A percentile compares a stretch with the other conserved stretches of the same genome.
These are phyloP conservation scores for Lipomyces starkeyi DNA, from an alignment of 805 yeast species.

Conservation along the genomic window DNA sequence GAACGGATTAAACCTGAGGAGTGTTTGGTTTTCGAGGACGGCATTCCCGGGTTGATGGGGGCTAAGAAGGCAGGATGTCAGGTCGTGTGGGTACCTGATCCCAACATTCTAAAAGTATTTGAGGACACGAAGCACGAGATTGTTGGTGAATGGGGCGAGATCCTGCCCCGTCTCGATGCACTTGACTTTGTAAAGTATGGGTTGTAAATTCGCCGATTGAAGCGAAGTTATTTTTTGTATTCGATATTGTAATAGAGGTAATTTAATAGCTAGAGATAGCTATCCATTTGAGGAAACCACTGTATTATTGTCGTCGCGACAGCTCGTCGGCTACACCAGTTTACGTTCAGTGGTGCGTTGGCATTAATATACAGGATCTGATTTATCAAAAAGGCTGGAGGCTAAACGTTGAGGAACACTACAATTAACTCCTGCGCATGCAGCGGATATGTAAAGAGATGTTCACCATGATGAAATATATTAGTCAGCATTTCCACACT, in stretches of 20 bases:
- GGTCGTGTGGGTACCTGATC: slow-evolving; percentile 96
- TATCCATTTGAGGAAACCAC: no score
- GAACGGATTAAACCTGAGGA: slow-evolving; percentile 69
- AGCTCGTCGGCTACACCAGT: neutral
- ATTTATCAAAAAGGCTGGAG: no score
- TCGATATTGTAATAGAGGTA: neutral
- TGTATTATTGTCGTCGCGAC: neutral
- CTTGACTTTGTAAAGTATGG: slow-evolving; percentile 51
- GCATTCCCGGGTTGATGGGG: slow-evolving; percentile 85
- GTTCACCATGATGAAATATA: neutral
- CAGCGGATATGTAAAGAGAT: no score
- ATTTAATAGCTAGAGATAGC: neutral
- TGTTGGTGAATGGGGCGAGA: slow-evolving; percentile 63
- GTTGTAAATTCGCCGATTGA: neutral
- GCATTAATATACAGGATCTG: neutral
- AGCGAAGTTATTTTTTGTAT: neutral
- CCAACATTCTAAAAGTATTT: slow-evolving; percentile 65
- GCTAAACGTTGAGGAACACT: no score
- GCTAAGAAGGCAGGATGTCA: slow-evolving; percentile 82
- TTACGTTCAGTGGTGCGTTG: no score
- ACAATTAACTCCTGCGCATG: no score
- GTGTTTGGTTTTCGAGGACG: slow-evolving; percentile 93
- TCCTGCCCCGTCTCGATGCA: slow-evolving; percentile 57
- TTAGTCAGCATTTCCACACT: neutral
- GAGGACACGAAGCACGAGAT: slow-evolving; percentile 54